Conservation (phyloP, 2,329 filamentous ascomycete species). For the Fusarium xylarioides region DNA sequence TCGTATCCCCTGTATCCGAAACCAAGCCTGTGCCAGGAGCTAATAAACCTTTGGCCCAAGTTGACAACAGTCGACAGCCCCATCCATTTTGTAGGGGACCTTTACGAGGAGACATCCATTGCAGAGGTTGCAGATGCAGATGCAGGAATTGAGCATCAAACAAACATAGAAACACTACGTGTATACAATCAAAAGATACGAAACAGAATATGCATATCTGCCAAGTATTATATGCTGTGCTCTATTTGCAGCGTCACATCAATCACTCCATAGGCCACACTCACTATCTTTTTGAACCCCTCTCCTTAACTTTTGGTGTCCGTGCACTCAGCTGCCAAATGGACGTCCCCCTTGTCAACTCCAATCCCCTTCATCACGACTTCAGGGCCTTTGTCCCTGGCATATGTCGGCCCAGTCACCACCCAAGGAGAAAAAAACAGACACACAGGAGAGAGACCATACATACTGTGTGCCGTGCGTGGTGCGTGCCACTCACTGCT, state of each 20-base stretch:
- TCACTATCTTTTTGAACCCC: neutral
- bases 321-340: slow-evolving; percentile 30
- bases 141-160: neutral
- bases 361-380: slow-evolving; percentile 25
- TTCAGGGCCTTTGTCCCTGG: slow-evolving; percentile 4
- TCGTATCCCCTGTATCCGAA: slow-evolving; percentile 15
- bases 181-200: neutral
- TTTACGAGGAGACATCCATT: neutral
- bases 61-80: neutral
- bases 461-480: neutral
- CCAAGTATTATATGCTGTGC: neutral
- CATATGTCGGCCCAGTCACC: slow-evolving; percentile 7
- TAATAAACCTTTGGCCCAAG: slow-evolving; percentile 12
- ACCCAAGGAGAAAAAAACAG: neutral
- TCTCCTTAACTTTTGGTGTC: slow-evolving; percentile 22
- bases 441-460: neutral
- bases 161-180: neutral
- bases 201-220: neutral
- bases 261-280: neutral
- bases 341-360: slow-evolving; percentile 18
- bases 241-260: neutral
- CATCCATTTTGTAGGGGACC: slow-evolving; percentile 1
- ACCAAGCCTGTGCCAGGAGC: neutral
- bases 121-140: too few relatives aligned
- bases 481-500: neutral